These are phyloP conservation scores for Gelatoporia subvermispora DNA, from an alignment of 768 basidiomycete genomes.

Conservation along the genomic window DNA sequence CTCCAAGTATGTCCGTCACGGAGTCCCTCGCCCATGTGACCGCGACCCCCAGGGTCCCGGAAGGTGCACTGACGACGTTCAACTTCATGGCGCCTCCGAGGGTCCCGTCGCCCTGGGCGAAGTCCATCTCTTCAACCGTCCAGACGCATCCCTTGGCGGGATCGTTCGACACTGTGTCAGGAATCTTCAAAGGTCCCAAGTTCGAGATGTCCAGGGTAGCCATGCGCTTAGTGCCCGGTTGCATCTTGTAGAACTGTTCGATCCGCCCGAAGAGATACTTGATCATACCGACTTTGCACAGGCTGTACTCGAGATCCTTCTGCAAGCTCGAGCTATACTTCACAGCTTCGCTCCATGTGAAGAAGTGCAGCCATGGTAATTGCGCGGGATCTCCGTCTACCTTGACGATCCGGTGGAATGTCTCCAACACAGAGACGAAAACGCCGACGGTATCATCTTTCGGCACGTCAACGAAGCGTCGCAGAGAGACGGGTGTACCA, in stretches of 20 bases:
- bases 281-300: constrained; percentile 28
- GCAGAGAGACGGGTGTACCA: constrained; percentile 30
- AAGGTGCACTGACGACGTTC: constrained; percentile 14
- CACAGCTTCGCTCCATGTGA: constrained; percentile 28
- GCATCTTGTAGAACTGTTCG: constrained; percentile 22
- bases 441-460: constrained; percentile 28
- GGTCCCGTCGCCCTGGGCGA: constrained; percentile 15
- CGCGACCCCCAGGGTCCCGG: constrained; percentile 11
- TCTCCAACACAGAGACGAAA: constrained; percentile 22
- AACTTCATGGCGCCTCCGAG: constrained; percentile 17
- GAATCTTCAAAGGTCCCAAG: constrained; percentile 25
- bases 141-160: constrained; percentile 4
- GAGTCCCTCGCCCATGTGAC: constrained; percentile 17
- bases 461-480: constrained; percentile 23
- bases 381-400: background rate
- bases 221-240: constrained; percentile 31
- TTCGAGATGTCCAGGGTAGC: constrained; percentile 35
- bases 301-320: constrained; percentile 11
- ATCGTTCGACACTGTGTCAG: background rate
- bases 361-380: background rate
- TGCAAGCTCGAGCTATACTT: constrained; percentile 24
- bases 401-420: constrained; percentile 18
- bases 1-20: constrained; percentile 14
- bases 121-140: constrained; percentile 11
- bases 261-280: constrained; percentile 29